A percentile compares a stretch with the other conserved stretches of the same genome.
Evolutionary conservation across 1,139 yeast species (phyloP).

Genomic region (Yamadazyma triangularis): DNA sequence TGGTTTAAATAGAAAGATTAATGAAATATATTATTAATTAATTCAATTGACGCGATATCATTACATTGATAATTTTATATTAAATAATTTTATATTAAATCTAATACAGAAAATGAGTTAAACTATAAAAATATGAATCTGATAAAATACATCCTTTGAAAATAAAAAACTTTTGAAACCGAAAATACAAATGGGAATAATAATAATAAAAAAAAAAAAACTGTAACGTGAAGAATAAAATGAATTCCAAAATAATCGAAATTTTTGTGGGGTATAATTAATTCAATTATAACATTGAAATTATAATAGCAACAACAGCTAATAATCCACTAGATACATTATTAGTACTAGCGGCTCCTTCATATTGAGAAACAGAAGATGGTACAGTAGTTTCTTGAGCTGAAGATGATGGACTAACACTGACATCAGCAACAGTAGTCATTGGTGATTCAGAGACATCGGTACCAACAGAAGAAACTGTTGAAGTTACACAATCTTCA

Average conservation of each 20-base stretch:
- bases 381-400: slow-evolving; percentile 2
- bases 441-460: too few relatives aligned
- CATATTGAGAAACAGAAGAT: slow-evolving; percentile 6
- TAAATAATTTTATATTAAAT: too few relatives aligned
- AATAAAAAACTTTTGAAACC: neutral
- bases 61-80: neutral
- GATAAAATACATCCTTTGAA: neutral
- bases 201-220: too few relatives aligned
- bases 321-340: slow-evolving; percentile 5
- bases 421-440: too few relatives aligned
- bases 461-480: slow-evolving; percentile 5
- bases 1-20: too few relatives aligned
- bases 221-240: too few relatives aligned
- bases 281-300: slow-evolving; percentile 7
- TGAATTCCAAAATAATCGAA: too few relatives aligned
- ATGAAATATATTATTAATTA: slow-evolving; percentile 1
- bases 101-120: neutral
- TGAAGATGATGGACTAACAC: too few relatives aligned
- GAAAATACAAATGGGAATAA: too few relatives aligned
- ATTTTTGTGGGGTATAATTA: too few relatives aligned
- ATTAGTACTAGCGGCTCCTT: slow-evolving; percentile 9
- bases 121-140: too few relatives aligned
- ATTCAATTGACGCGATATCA: too few relatives aligned
- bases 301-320: slow-evolving; percentile 1
- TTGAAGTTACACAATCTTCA: slow-evolving; percentile 4